Base-by-base conservation (phyloP, 495 filamentous ascomycete species). In the Penicillium parvum region DNA sequence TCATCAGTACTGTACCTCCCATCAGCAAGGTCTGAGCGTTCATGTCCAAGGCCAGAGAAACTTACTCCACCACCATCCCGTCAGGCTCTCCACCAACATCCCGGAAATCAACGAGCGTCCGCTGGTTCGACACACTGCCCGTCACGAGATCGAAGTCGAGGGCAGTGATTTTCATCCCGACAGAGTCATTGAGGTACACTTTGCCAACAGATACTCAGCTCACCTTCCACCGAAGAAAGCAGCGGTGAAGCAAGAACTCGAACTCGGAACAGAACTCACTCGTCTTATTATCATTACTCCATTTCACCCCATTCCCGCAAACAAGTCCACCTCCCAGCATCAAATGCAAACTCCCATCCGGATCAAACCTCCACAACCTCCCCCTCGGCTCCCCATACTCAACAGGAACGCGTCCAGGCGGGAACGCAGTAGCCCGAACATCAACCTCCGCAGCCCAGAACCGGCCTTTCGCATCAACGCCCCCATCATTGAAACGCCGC, bases 251-350 rank as follows among this genome's bases (percentile, higher is more conserved):
- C 32, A 3, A 20, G 9, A 1, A 8, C 10, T 19, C 11, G 8
- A 1, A 34, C 5, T 14, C 14, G 17, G 11, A 11, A 34, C 3
- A 11, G 20, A 9, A 29, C 37, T 43, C 26, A 57, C 53, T 53
- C 2, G 45, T 62, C 34, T 59, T 56, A 40, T 62, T 62, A 43
- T 66, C 58, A 15, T 51, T 55, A 47, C 60, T 66, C 58, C 58
- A 64, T 32, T 52, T 55, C 15, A 66, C 39, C 1, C 63, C 58
- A 48, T 66, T 66, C 10, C 60, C 58, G 40, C 55, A 61, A 7
- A 64, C 29, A 7, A 66, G 33, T 1, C 53, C 53, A 7, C 47
- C 55, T 7, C 30, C 22, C 15, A 51, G 27, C 57, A 61, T 61
- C 35, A 49, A 25, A 47, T 61, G 50, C 15, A 63, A 34, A 28